Percentiles rank a stretch among this genome's conserved stretches.
Conservation (phyloP, 2,329 filamentous ascomycete genomes). For the Aurifilum marmelostoma region DNA sequence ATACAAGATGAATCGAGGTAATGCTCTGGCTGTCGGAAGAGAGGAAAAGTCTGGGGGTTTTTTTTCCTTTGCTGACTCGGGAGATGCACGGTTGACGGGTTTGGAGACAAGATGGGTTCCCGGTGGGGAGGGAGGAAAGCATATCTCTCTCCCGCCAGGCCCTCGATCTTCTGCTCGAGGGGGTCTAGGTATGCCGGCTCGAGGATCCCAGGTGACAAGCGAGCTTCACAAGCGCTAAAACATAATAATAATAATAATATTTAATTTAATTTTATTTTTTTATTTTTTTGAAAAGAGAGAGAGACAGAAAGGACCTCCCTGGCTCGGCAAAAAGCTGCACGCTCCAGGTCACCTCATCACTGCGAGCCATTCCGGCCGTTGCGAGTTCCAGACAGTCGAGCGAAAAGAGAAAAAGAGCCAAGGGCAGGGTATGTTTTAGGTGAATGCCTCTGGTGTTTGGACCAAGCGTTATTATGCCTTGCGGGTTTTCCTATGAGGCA, state of each 20-base stretch:
- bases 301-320: background rate
- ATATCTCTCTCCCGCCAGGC: background rate
- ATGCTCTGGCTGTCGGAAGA: background rate
- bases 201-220: constrained; percentile 1
- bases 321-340: background rate
- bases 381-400: background rate
- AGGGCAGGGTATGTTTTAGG: constrained; percentile 10
- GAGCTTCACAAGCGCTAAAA: constrained; percentile 1
- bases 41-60: background rate
- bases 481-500: constrained; percentile 1
- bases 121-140: background rate
- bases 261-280: no score
- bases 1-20: background rate
- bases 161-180: background rate
- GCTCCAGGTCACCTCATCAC: background rate
- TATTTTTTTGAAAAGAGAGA: no score
- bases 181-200: background rate
- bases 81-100: background rate
- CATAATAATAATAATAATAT: no score
- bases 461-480: background rate
- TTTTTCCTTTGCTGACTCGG: background rate
- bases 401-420: background rate
- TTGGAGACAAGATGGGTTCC: background rate
- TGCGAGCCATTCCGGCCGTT: background rate
- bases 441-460: background rate